Base-by-base conservation (phyloP, 176 grass and related monocot species). In the Phragmites australis region DNA sequence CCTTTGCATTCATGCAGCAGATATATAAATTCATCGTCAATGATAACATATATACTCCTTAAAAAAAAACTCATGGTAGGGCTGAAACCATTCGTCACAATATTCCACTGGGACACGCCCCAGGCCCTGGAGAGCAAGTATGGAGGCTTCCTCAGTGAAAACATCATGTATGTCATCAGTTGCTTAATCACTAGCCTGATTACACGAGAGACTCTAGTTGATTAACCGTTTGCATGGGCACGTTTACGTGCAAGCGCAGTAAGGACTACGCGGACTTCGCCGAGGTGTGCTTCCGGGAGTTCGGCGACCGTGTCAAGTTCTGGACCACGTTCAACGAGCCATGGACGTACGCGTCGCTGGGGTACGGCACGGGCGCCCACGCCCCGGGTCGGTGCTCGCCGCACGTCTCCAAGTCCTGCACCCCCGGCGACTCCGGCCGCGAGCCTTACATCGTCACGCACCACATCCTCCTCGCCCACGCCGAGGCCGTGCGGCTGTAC, bases 41-140 rank as follows among this genome's bases (percentile, higher is more conserved):
- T 42, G 27, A 47, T 47, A 29, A 46, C 23, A 45, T n/a, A 59
- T 26, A 29, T 14, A 9, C 2, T 27, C 15, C 15, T 8, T 9
- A 46, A 8, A 13, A 6, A 23, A 6, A 59, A 45, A 31, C 31
- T 7, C 21, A 61, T 37, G 15, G 32, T 72, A 97, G 91, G 91
- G 10, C 13, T 97, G 70, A 31, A 70, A 29, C 94, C 94, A 30
- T 89, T 79, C 34, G 89, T 88, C 3, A 97, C 94, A 5, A 54
- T 97, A 3, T 93, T 93, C 56, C 94, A 93, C 29, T 97, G 94
- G 94, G 94, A 97, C 60, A 63, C 78, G 0, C 94, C 94, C 47
- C 81, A 83, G 83, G 84, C 57, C 27, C 74, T 97, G 49, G 94
- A 97, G 72, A 82, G 72, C 49, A 67, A 91, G 78, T 93, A 97